phyloP scores from a whole-genome alignment of 75 land plant species.

The Azolla pinnata region DNA sequence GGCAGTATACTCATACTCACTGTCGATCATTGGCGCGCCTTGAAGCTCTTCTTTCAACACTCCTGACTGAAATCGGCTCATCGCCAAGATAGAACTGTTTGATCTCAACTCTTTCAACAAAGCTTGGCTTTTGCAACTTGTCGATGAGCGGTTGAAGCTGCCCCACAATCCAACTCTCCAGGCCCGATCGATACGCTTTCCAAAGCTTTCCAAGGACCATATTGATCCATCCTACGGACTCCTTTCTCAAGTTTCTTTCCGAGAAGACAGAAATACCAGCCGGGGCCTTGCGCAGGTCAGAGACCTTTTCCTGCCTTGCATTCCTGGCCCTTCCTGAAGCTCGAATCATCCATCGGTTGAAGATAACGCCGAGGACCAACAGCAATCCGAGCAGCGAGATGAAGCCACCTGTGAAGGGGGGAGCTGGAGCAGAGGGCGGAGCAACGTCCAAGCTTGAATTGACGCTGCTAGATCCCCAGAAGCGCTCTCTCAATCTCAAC shows the following conservation, averaged over 20 bases:
- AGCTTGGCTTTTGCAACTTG: constrained; percentile 72
- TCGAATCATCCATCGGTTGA: background rate
- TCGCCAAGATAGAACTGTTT: constrained; percentile 94
- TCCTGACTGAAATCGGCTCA: constrained; percentile 86
- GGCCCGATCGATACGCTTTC: constrained; percentile 73
- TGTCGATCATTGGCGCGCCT: constrained; percentile 91
- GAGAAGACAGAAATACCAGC: constrained; percentile 60
- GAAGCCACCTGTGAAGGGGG: constrained; percentile 5
- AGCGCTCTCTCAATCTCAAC: background rate
- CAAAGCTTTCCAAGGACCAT: constrained; percentile 98
- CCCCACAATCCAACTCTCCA: constrained; percentile 85
- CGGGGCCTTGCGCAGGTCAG: constrained; percentile 49
- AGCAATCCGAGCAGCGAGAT: background rate
- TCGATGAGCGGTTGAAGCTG: constrained; percentile 93
- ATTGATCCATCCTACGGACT: constrained; percentile 98
- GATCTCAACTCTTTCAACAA: constrained; percentile 76
- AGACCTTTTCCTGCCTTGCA: constrained; percentile 7
- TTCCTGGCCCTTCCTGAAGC: constrained; percentile 17
- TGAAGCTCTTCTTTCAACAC: constrained; percentile 87
- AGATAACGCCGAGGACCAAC: background rate
- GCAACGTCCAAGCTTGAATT: constrained; percentile 2
- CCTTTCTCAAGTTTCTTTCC: constrained; percentile 80
- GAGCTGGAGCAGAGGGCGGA: background rate
- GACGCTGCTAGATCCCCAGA: background rate
- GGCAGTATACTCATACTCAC: constrained; percentile 41